Conservation (phyloP, 2,329 filamentous ascomycete genomes). For the Plenodomus tracheiphilus region DNA sequence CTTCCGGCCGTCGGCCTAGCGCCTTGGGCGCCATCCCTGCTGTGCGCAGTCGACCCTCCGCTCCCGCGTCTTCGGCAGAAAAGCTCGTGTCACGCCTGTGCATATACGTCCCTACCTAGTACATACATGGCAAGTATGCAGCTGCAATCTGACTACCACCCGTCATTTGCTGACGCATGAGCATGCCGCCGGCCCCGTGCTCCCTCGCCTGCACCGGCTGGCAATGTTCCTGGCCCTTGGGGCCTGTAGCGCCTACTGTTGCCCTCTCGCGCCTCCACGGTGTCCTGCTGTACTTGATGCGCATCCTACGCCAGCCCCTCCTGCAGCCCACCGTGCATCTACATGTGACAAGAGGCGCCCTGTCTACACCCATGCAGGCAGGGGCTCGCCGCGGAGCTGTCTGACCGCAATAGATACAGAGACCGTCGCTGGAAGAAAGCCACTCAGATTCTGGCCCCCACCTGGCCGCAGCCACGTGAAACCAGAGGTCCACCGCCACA, state of each 20-base stretch:
- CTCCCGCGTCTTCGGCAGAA: slow-evolving; percentile 39
- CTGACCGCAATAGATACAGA: slow-evolving; percentile 26
- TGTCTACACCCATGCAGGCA: slow-evolving; percentile 22
- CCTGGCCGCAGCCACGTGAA: slow-evolving; percentile 39
- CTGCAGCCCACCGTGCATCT: slow-evolving; percentile 13
- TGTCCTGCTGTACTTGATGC: no score
- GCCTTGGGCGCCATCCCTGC: slow-evolving; percentile 27
- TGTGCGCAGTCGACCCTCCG: slow-evolving; percentile 38
- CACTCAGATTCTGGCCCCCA: slow-evolving; percentile 29
- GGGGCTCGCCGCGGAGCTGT: slow-evolving; percentile 20
- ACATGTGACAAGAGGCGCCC: slow-evolving; percentile 26
- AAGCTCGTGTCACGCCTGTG: slow-evolving; percentile 34
- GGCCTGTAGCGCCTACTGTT: slow-evolving; percentile 4
- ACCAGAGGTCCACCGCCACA: slow-evolving; percentile 30
- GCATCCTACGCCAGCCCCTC: no score
- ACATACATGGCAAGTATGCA: no score
- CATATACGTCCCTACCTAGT: no score
- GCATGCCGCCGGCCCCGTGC: slow-evolving; percentile 30
- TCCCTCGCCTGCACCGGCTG: slow-evolving; percentile 22
- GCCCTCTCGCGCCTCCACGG: no score
- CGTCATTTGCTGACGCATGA: slow-evolving; percentile 36
- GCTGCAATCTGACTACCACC: slow-evolving; percentile 35
- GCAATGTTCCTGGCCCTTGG: slow-evolving; percentile 37
- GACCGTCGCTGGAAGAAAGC: slow-evolving; percentile 31
- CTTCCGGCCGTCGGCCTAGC: slow-evolving; percentile 40